Percentiles rank a stretch among this genome's conserved stretches.
phyloP scores from a whole-genome alignment of 257 asterid genomes.

The Nicotiana otophora region DNA sequence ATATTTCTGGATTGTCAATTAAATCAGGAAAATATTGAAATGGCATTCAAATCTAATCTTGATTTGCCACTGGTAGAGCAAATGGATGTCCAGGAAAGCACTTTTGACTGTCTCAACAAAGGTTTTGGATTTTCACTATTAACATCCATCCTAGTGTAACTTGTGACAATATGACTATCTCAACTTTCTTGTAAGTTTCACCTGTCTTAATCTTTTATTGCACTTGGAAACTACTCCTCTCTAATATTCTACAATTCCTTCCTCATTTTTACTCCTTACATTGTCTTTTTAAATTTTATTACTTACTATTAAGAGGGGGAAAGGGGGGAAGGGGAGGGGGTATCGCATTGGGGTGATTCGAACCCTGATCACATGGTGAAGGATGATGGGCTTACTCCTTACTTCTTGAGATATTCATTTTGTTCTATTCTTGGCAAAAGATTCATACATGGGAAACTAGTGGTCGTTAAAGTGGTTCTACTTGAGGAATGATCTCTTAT shows the following conservation, averaged over 20 bases:
- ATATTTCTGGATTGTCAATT: slow-evolving; percentile 7
- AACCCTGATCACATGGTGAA: no score
- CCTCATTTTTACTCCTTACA: background rate
- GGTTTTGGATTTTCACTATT: slow-evolving; percentile 1
- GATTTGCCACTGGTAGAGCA: slow-evolving; percentile 9
- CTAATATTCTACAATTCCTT: background rate
- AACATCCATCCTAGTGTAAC: slow-evolving; percentile 5
- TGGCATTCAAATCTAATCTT: background rate
- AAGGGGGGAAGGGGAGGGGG: no score
- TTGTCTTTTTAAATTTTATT: no score
- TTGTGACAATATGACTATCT: background rate
- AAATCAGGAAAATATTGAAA: slow-evolving; percentile 4
- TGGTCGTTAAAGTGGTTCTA: background rate
- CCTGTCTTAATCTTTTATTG: background rate
- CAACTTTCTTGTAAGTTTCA: slow-evolving; percentile 3
- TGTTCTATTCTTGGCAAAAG: background rate
- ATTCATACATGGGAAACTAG: background rate
- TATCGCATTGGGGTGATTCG: no score
- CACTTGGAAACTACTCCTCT: background rate
- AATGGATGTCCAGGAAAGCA: background rate
- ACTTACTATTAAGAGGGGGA: no score
- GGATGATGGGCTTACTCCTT: background rate
- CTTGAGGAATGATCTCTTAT: background rate
- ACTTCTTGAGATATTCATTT: background rate
- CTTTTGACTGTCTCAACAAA: slow-evolving; percentile 9